Base-by-base conservation (phyloP, 441 rosid genomes). In the Erysimum pusillum region DNA sequence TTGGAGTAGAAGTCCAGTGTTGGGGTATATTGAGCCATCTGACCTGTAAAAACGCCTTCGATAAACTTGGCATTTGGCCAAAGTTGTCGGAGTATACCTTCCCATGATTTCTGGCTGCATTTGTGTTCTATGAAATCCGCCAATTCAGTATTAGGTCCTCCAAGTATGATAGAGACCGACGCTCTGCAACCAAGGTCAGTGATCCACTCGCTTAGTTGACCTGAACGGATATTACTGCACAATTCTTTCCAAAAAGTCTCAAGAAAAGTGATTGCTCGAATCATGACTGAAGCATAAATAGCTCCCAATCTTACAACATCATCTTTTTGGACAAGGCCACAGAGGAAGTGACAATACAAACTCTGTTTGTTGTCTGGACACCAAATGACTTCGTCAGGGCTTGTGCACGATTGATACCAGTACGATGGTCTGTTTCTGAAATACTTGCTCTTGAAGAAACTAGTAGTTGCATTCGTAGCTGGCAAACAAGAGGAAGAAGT, bases 11-110 rank as follows among this genome's bases (percentile, higher is more conserved):
- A 86, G 45, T 87, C 86, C 14, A 90, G 82, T 13, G 80, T 81
- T 12, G 86, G 80, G 6, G 83, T 78, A 38, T 86, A 90, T 45
- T 90, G 95, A 6, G 86, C 84, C 93, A 88, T 87, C 10, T 87
- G 70, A 11, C 91, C 90, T 35, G 96, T 88, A 28, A 83, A 77
- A 57, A 90, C 80, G 12, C 81, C 87, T 54, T 80, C 85, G 53
- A 88, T 71, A 70, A 67, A 87, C 84, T 87, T 90, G 6, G 91
- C 80, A 44, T 62, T 80, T 14, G 91, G 91, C 91, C 93, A 88
- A 13, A 90, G 66, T 74, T 62, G 85, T 76, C 17, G 79, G 6
- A 90, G 77, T 66, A 88, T 85, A 39, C 90, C 93, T 59, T 87
- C 80, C 93, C 93, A 87, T 8, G 89, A 83, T 60, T 72, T 57